Conservation (phyloP, 106 monocot species). For the Acorus gramineus region DNA sequence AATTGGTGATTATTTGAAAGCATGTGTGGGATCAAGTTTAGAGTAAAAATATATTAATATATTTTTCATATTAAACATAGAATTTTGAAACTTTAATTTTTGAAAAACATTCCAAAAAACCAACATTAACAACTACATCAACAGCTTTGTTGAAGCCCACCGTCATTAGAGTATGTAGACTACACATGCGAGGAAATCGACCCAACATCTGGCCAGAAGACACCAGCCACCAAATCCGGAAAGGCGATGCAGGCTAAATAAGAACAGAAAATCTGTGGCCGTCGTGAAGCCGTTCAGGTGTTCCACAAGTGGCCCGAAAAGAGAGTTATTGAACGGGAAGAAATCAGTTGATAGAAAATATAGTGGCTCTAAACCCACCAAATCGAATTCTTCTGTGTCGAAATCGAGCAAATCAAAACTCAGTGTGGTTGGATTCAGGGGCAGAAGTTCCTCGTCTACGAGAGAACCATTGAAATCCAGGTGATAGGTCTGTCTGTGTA, state of each 20-base stretch:
- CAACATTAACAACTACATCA: no score
- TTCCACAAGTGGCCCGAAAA: slow-evolving; percentile 1
- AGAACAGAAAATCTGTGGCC: neutral
- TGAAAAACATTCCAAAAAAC: no score
- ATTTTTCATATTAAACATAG: no score
- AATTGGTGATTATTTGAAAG: no score
- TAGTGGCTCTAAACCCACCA: neutral
- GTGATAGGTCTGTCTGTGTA: neutral
- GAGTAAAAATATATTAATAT: no score
- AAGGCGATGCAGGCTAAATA: slow-evolving; percentile 10
- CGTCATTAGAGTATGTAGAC: no score
- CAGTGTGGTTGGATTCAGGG: slow-evolving; percentile 61
- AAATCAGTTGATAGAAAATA: slow-evolving; percentile 15
- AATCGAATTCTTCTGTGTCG: neutral
- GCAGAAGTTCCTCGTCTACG: slow-evolving; percentile 35
- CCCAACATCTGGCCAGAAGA: slow-evolving; percentile 5
- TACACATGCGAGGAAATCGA: slow-evolving; percentile 12
- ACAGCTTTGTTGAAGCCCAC: no score
- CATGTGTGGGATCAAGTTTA: no score
- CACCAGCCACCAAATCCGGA: slow-evolving; percentile 5
- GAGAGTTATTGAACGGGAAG: slow-evolving; percentile 3
- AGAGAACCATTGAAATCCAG: slow-evolving; percentile 14
- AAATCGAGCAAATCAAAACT: slow-evolving; percentile 16
- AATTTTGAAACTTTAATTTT: no score
- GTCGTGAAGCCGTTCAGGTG: slow-evolving; percentile 11